phyloP scores from a whole-genome alignment of 345 rosid species.

The Eucalyptus pumila region DNA sequence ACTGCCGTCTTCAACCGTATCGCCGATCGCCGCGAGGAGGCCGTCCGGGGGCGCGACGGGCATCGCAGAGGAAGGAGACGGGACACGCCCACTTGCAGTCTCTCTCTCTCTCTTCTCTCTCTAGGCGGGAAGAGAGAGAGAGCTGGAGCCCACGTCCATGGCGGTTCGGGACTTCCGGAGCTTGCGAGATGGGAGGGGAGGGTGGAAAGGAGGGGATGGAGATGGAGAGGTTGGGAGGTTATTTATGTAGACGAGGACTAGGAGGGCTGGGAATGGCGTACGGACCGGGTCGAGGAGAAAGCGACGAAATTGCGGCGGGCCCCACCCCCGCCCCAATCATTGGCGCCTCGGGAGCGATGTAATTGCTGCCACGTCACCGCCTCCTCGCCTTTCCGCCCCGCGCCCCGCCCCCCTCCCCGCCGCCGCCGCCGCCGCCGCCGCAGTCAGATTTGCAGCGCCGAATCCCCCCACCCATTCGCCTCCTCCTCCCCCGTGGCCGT shows the following conservation, averaged over 20 bases:
- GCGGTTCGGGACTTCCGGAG: background rate
- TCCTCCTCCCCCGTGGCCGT: background rate
- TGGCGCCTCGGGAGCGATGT: background rate
- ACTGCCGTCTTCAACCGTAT: background rate
- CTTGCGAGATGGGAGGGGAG: background rate
- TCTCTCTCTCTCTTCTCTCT: background rate
- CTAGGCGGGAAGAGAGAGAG: background rate
- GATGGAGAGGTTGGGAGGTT: background rate
- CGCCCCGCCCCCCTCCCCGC: background rate
- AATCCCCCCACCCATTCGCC: background rate
- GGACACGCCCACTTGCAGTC: background rate
- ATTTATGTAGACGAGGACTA: background rate
- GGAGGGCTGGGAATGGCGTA: background rate
- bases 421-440: background rate
- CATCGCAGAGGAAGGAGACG: background rate
- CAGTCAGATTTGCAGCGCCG: background rate
- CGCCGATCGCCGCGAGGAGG: background rate
- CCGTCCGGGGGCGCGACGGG: background rate
- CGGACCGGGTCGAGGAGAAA: background rate
- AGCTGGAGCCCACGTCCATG: background rate
- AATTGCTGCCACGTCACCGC: background rate
- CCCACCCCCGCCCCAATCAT: background rate
- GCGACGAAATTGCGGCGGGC: background rate
- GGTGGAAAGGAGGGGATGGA: background rate
- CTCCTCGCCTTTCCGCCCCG: background rate